These are phyloP conservation scores for Sordariomycetes sp. DNA, from an alignment of 2,329 filamentous ascomycete species.

Conservation along the genomic window DNA sequence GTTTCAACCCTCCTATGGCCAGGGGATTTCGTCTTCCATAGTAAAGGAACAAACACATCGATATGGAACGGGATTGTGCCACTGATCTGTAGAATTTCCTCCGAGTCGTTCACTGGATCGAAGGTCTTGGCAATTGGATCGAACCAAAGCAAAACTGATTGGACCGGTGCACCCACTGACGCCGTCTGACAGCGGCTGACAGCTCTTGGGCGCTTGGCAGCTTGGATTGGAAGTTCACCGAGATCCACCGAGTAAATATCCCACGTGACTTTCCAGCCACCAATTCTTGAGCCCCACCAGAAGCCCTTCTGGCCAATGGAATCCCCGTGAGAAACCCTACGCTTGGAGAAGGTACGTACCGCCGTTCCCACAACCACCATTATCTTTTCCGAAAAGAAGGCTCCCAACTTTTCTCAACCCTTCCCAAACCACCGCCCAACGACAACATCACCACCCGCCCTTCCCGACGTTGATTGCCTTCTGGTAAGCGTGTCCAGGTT, in stretches of 20 bases:
- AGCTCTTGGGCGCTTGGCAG: background rate
- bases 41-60: no score
- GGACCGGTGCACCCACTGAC: no score
- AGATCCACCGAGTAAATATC: background rate
- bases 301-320: background rate
- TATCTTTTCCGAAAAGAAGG: slow-evolving; percentile 4
- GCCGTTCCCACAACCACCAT: background rate
- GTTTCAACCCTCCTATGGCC: no score
- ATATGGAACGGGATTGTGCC: no score
- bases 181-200: no score
- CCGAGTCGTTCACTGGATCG: no score
- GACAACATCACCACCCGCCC: background rate
- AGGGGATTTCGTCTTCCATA: no score
- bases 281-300: background rate
- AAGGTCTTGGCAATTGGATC: no score
- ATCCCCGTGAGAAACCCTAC: slow-evolving; percentile 1
- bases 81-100: no score
- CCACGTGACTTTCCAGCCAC: background rate
- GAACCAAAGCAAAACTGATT: no score
- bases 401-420: background rate
- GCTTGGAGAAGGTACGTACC: slow-evolving; percentile 3
- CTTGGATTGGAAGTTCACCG: background rate
- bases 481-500: slow-evolving; percentile 5
- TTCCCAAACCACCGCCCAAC: background rate
- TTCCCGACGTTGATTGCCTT: slow-evolving; percentile 1